Base-by-base conservation (phyloP, 179 eudicot genomes). In the Silene noctiflora region DNA sequence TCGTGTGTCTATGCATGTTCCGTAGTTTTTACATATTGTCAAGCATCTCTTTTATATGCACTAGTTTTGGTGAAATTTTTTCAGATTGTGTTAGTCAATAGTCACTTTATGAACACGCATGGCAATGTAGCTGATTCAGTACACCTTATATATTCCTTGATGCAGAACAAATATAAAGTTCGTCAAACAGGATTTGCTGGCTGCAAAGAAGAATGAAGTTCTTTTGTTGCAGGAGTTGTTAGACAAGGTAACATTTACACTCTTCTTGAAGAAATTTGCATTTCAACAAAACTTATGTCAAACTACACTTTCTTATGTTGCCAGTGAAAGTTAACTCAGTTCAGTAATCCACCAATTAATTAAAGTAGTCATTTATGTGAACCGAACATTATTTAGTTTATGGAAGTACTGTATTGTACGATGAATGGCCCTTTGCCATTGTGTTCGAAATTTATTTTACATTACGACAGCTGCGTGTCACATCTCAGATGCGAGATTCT, bases 101-200 rank as follows among this genome's bases (percentile, higher is more conserved):
- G 1, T 27, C 29, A 27, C 29, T 27, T 27, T 27, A 27, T 27
- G 29, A 27, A 0, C 48, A 70, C 20, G 46, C 39, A 6, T 63
- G 46, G 66, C 21, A 25, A 27, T 1, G 27, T 44, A 27, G 60
- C 51, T 68, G 20, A 35, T 70, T 25, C 20, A 9, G 21, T 53
- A 12, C 17, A 2, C 2, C 42, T 70, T 62, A 0, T 8, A 6
- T 53, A 14, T 3, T 21, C 22, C n/a, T 81, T 70, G 29, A 4
- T 84, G 81, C 89, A 91, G 97, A 88, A 81, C 91, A 44, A 90
- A 87, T 69, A 39, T 86, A 12, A 83, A 51, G 62, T 79, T 82
- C 44, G 81, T 86, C 35, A 87, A 81, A 76, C 84, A 61, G 39
- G 83, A 76, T 61, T 53, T 87, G 76, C 78, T 80, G 48, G 79